Evolutionary conservation across 2,329 filamentous ascomycete genomes (phyloP), one percentile per base, ranked within the genome.

Genomic region (Alternaria alternata): DNA sequence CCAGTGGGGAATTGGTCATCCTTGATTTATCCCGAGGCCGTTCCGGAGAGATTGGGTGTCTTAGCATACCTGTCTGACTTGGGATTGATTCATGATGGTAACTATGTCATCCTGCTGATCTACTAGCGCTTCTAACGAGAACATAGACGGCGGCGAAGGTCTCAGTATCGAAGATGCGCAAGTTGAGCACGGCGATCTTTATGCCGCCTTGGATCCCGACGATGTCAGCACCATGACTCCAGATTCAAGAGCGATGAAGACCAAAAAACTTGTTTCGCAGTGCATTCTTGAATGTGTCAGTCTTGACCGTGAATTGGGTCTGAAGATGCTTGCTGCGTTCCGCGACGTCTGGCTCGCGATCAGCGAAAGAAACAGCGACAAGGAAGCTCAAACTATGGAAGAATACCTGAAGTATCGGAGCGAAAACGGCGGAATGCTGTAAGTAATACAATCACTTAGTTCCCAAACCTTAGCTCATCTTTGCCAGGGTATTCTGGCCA

Each of bases 1-100:
- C 39, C 26, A 8, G 39, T 54, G 5, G 51, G 51, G 14, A 54
- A 54, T 28, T 44, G 39, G 51, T 44, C 24, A 16, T 34, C 51
- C 3, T 46, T 54, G 12, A 54, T 44, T 11, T 54, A 44, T 36
- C 26, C 51, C 16, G 51, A 54, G 26, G 39, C 51, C 5, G n/a
- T 54, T 20, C 51, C 51, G 5, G 51, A 54, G 24, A 46, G 51
- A 16, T 18, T 54, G 28, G 28, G 39, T 32, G 39, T 43, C 8
- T 44, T 54, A 7, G 39, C 51, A 1, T 54, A 54, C 36, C 41
- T 54, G 1, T 34, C 41, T 7, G 39, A 54, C 28, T 34, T 54
- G 12, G 51, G 51, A 6, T n/a, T 44, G 39, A 54, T 54, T n/a
- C 51, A 54, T 36, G 51, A 54, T 11, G 51, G 51, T 54, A 44